A percentile compares a stretch with the other conserved stretches of the same genome.
Conservation (phyloP, 148 eudicot species). For the Camellia sinensis region DNA sequence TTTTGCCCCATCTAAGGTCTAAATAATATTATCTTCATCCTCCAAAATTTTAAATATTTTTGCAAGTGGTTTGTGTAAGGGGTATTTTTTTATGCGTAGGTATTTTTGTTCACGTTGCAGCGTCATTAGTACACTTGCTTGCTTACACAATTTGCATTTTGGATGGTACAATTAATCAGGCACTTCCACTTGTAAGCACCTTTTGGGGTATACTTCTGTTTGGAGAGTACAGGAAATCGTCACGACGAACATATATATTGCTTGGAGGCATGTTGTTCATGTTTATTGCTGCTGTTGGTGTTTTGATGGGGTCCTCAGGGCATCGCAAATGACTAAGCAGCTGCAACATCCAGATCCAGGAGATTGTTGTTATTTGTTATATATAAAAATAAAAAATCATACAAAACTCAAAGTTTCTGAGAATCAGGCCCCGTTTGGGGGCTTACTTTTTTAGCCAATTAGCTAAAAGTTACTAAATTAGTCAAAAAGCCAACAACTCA, state of each 20-base stretch:
- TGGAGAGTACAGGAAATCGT: slow-evolving; percentile 78
- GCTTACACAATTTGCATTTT: background rate
- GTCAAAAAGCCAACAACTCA: too few relatives aligned
- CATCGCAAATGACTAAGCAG: slow-evolving; percentile 41
- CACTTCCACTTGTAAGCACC: slow-evolving; percentile 80
- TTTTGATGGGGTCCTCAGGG: slow-evolving; percentile 75
- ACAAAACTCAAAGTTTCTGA: background rate
- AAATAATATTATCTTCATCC: too few relatives aligned
- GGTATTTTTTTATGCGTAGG: too few relatives aligned
- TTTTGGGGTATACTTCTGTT: slow-evolving; percentile 79
- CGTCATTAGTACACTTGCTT: background rate
- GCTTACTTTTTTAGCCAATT: too few relatives aligned
- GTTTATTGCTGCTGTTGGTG: slow-evolving; percentile 67
- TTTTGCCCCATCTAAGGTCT: too few relatives aligned
- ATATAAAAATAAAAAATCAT: background rate
- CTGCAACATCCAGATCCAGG: background rate
- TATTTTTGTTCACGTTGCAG: background rate
- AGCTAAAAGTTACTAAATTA: too few relatives aligned
- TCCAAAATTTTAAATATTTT: too few relatives aligned
- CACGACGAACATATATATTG: slow-evolving; percentile 49
- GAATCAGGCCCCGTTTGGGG: background rate
- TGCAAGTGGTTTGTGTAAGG: too few relatives aligned
- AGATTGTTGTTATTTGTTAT: background rate
- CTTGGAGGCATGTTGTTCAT: slow-evolving; percentile 57
- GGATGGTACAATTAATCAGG: slow-evolving; percentile 30